A percentile compares a stretch with the other conserved stretches of the same genome.
These are phyloP conservation scores for Trichaptum fuscoviolaceum DNA, from an alignment of 768 basidiomycete species.

Conservation along the genomic window DNA sequence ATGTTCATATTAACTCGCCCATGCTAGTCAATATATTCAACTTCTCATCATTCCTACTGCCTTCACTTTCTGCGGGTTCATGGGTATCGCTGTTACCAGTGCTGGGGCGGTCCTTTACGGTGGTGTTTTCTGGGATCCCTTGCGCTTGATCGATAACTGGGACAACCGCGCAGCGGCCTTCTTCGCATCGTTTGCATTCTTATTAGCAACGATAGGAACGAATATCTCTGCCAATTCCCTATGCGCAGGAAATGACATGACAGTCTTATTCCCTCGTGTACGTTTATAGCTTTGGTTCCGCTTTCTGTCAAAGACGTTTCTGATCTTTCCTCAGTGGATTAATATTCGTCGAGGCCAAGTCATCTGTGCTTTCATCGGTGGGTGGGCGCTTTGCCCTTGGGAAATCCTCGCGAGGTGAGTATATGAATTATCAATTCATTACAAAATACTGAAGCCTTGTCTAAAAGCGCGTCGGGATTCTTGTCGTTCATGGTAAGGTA, in stretches of 20 bases:
- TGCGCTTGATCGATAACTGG: conserved; percentile 72
- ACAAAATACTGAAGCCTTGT: background rate
- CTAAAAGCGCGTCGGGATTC: conserved; percentile 53
- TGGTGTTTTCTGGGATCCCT: conserved; percentile 64
- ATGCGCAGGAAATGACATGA: conserved; percentile 80
- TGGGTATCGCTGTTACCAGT: conserved; percentile 77
- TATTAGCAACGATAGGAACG: conserved; percentile 43
- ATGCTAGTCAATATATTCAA: conserved; percentile 65
- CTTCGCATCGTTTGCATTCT: conserved; percentile 73
- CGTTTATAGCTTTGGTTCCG: background rate
- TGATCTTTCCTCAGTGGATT: conserved; percentile 38
- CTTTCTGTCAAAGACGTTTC: background rate
- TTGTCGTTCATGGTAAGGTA: conserved; percentile 54
- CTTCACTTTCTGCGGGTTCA: conserved; percentile 73
- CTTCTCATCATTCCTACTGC: conserved; percentile 68
- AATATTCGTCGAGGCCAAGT: conserved; percentile 78
- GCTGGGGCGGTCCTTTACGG: conserved; percentile 73
- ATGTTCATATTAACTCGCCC: background rate
- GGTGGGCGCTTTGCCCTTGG: conserved; percentile 87
- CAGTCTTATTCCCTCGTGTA: conserved; percentile 58
- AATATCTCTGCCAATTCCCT: conserved; percentile 76
- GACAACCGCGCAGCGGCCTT: conserved; percentile 82
- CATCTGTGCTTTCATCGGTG: conserved; percentile 75
- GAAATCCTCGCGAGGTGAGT: conserved; percentile 57
- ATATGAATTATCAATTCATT: conserved; percentile 15